Conservation (phyloP, 1,284 basidiomycete genomes). For the Tilletia caries region DNA sequence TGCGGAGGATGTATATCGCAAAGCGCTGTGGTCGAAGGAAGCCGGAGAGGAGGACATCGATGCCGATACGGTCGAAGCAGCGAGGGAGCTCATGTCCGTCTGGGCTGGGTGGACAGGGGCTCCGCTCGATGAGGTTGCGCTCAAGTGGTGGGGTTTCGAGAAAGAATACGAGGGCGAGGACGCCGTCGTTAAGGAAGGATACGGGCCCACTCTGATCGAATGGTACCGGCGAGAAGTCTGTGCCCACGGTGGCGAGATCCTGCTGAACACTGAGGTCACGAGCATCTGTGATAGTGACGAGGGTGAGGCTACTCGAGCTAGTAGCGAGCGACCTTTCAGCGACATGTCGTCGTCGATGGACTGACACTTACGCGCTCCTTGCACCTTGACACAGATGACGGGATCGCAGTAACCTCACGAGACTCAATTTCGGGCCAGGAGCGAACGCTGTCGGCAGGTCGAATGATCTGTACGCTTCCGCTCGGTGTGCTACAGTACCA, state of each 20-base stretch:
- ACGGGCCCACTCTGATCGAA: constrained; percentile 13
- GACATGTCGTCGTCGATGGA: too few species aligned
- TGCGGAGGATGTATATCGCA: not conserved
- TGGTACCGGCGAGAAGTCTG: not conserved
- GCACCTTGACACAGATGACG: too few species aligned
- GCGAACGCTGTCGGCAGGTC: not conserved
- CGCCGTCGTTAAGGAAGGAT: constrained; percentile 17
- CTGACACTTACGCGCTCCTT: too few species aligned
- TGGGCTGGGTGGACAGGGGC: constrained; percentile 24
- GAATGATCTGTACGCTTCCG: constrained; percentile 15
- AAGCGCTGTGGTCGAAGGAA: not conserved
- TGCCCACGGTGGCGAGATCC: not conserved
- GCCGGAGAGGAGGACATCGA: not conserved
- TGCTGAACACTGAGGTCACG: not conserved
- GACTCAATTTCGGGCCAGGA: not conserved
- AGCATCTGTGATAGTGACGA: constrained; percentile 7
- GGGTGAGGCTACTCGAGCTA: not conserved
- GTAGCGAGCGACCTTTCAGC: too few species aligned
- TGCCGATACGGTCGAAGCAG: not conserved
- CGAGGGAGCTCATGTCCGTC: not conserved
- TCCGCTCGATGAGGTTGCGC: constrained; percentile 10
- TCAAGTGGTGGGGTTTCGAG: constrained; percentile 22
- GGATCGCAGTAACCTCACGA: not conserved
- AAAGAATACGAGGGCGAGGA: constrained; percentile 19
- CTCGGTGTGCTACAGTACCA: constrained; percentile 14